A percentile compares a stretch with the other conserved stretches of the same genome.
These are phyloP conservation scores for Fusarium ramigenum DNA, from an alignment of 2,329 filamentous ascomycete genomes.

Conservation along the genomic window DNA sequence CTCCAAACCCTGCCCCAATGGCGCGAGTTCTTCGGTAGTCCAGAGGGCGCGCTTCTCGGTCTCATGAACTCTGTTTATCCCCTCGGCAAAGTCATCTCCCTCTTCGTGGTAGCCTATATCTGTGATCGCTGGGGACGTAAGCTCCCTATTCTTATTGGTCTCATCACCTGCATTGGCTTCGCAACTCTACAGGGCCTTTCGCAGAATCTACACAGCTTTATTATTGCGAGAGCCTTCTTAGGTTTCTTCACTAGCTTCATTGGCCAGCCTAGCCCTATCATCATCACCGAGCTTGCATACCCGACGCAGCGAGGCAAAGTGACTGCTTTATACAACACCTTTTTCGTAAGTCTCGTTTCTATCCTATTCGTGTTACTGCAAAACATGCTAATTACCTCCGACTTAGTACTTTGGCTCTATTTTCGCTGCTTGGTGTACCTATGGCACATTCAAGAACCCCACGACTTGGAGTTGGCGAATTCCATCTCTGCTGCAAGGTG, in stretches of 20 bases:
- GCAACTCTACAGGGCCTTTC: conserved; percentile 46
- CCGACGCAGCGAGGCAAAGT: conserved; percentile 47
- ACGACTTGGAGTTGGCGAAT: conserved; percentile 41
- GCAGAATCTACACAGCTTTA: conserved; percentile 41
- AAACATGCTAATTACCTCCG: background rate
- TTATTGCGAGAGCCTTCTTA: conserved; percentile 45
- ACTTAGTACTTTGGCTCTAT: conserved; percentile 42
- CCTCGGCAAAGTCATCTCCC: conserved; percentile 50
- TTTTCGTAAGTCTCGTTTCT: conserved; percentile 30
- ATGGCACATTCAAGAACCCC: conserved; percentile 36
- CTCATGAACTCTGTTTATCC: conserved; percentile 50
- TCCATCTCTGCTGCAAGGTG: conserved; percentile 38
- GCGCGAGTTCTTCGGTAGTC: conserved; percentile 52
- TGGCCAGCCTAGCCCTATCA: conserved; percentile 44
- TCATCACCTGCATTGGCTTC: conserved; percentile 43
- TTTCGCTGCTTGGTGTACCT: conserved; percentile 43
- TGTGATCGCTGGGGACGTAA: conserved; percentile 54
- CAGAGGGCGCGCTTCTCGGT: conserved; percentile 48
- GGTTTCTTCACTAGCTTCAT: conserved; percentile 46
- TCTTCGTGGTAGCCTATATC: conserved; percentile 48
- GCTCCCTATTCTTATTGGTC: conserved; percentile 48
- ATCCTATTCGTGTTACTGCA: background rate
- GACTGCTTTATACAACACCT: conserved; percentile 47
- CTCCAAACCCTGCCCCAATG: conserved; percentile 53
- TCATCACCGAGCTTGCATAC: conserved; percentile 48